These are phyloP conservation scores for Ruellia speciosa DNA, from an alignment of 305 asterid species.

Conservation along the genomic window DNA sequence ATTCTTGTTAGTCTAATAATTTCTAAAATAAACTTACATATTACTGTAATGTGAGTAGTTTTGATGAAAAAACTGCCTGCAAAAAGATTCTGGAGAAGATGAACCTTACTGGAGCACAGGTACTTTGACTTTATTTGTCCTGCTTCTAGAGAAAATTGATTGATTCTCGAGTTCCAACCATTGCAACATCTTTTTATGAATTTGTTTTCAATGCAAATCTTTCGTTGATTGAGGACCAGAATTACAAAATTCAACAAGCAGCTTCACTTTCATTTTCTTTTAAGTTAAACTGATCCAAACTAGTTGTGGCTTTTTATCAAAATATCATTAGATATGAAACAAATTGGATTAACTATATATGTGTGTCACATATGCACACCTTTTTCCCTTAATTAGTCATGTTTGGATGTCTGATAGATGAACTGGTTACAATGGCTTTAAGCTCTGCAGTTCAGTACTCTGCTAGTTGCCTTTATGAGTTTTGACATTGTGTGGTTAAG, in stretches of 20 bases:
- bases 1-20: slow-evolving; percentile 19
- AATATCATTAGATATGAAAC: too few species aligned
- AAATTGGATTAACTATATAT: not conserved
- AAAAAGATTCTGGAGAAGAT: slow-evolving; percentile 64
- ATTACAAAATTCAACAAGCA: too few species aligned
- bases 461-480: not conserved
- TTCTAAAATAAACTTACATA: slow-evolving; percentile 23
- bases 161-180: slow-evolving; percentile 12
- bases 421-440: slow-evolving; percentile 3
- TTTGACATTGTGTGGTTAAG: not conserved
- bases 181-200: slow-evolving; percentile 16
- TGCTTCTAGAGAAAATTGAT: slow-evolving; percentile 15
- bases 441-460: not conserved
- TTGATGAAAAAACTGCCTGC: slow-evolving; percentile 68
- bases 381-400: not conserved
- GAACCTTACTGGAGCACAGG: slow-evolving; percentile 81
- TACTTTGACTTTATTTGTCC: slow-evolving; percentile 29
- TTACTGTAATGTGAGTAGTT: slow-evolving; percentile 36
- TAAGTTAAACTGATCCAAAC: too few species aligned
- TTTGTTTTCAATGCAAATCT: slow-evolving; percentile 2
- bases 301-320: too few species aligned
- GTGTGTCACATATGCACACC: too few species aligned
- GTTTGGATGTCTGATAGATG: not conserved
- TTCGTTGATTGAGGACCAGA: not conserved
- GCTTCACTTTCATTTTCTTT: too few species aligned